Conservation (phyloP, 805 yeast genomes). For the Yamadazyma takamatsuzukensis region DNA sequence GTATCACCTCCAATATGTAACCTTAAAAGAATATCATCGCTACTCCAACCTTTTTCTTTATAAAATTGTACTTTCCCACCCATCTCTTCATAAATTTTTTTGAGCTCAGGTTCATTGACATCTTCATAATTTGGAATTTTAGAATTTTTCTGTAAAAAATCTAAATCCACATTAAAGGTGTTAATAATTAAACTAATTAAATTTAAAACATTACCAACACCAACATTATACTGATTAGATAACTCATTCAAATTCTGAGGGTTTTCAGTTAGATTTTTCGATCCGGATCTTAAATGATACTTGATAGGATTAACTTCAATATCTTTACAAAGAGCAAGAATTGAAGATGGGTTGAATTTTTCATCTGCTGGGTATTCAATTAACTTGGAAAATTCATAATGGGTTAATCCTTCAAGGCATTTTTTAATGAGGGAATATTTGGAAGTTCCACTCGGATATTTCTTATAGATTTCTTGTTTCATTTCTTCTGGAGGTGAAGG, state of each 20-base stretch:
- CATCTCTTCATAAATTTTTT: constrained; percentile 17
- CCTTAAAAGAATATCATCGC: constrained; percentile 35
- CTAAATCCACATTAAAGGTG: constrained; percentile 29
- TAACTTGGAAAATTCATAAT: constrained; percentile 35
- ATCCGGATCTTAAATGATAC: constrained; percentile 43
- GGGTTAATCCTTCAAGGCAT: constrained; percentile 25
- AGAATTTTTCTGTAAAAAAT: constrained; percentile 32
- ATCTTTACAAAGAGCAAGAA: constrained; percentile 39
- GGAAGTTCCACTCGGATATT: constrained; percentile 55
- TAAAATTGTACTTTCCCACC: constrained; percentile 26
- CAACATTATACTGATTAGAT: constrained; percentile 14
- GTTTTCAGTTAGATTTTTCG: constrained; percentile 27
- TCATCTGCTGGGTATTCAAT: constrained; percentile 24
- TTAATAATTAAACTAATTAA: constrained; percentile 28
- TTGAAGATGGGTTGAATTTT: constrained; percentile 25
- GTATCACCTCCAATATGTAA: constrained; percentile 17
- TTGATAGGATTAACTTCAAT: constrained; percentile 46
- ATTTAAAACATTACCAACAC: constrained; percentile 20
- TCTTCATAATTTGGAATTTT: constrained; percentile 32
- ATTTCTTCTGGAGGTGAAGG: constrained; percentile 42
- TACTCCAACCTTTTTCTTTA: constrained; percentile 36
- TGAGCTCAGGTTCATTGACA: constrained; percentile 15
- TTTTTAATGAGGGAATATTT: constrained; percentile 41
- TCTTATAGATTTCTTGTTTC: constrained; percentile 34
- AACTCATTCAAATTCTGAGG: constrained; percentile 36